Base-by-base conservation (phyloP, 225 moss, liverwort and hornwort species). In the Marchantia paleacea region DNA sequence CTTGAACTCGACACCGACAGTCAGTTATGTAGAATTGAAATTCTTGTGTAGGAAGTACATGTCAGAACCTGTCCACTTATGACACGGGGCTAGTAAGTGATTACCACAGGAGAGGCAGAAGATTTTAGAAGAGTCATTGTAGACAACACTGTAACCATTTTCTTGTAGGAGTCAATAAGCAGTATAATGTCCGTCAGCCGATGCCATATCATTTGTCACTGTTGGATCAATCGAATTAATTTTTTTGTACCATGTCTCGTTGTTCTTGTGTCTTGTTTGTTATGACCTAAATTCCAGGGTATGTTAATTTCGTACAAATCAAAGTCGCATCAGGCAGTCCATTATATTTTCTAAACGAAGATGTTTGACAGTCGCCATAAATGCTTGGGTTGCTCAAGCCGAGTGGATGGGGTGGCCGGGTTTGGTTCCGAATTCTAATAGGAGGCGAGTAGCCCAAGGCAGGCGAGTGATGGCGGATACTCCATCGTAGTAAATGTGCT, bases 81-180 rank as follows among this genome's bases (percentile, higher is more conserved):
- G 78, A 67, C 19, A 66, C 24, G 25, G 50, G 64, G n/a, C 51
- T 18, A 66, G 6, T 64, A 50, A 26, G 16, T 48, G 20, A 48
- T 77, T 31, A 64, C 47, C 74, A 53, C 54, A 55, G 22, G 31
- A 60, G 48, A 66, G 67, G 51, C 65, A 64, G 64, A 51, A 66
- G 61, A 24, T 10, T 61, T n/a, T 78, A 64, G 64, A 77, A 78
- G 62, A 55, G 74, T 75, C 72, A 50, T 24, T 24, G 39, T 63
- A 78, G 52, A 29, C 52, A 0, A 78, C 13, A 78, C 54, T 66
- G 75, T 60, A 29, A 74, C 74, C 74, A 74, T 74, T 74, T 72
- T 74, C 54, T 74, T 74, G 74, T 55, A 74, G 74, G 72, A 73
- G 25, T 74, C 74, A 55, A 54, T 55, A 74, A 55, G 74, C 74